These are phyloP conservation scores for Aspergillus japonicus DNA, from an alignment of 2,329 filamentous ascomycete species.

Conservation along the genomic window DNA sequence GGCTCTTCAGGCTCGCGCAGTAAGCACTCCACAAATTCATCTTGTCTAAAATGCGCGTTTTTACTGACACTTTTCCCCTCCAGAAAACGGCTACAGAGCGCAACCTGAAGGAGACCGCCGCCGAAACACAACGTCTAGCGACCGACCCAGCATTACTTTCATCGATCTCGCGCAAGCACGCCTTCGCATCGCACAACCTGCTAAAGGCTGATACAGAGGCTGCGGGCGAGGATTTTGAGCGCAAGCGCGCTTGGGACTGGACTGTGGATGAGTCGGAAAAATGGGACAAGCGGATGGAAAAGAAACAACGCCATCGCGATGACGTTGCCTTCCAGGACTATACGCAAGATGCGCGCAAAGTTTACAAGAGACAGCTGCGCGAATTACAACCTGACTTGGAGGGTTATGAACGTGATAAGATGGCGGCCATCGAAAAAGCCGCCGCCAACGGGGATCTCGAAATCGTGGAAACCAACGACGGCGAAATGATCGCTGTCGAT, in stretches of 20 bases:
- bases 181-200: conserved; percentile 86
- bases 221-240: conserved; percentile 87
- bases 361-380: conserved; percentile 87
- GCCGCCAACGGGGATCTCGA: conserved; percentile 82
- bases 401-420: conserved; percentile 82
- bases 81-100: conserved; percentile 44
- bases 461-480: conserved; percentile 92
- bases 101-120: conserved; percentile 80
- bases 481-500: conserved; percentile 91
- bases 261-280: conserved; percentile 89
- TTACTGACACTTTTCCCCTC: conserved; percentile 19
- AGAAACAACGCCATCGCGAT: conserved; percentile 77
- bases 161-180: conserved; percentile 79
- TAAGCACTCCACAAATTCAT: conserved; percentile 30
- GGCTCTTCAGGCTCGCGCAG: conserved; percentile 75
- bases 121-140: conserved; percentile 75
- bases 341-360: conserved; percentile 79
- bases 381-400: conserved; percentile 75
- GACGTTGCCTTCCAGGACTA: conserved; percentile 91
- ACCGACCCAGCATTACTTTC: conserved; percentile 75
- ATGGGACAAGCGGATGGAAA: conserved; percentile 88
- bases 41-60: background rate
- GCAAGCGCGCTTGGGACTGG: conserved; percentile 98
- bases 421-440: conserved; percentile 78
- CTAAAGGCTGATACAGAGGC: conserved; percentile 88